Base-by-base conservation (phyloP, 2,329 filamentous ascomycete species). In the Lasiodiplodia sp. region DNA sequence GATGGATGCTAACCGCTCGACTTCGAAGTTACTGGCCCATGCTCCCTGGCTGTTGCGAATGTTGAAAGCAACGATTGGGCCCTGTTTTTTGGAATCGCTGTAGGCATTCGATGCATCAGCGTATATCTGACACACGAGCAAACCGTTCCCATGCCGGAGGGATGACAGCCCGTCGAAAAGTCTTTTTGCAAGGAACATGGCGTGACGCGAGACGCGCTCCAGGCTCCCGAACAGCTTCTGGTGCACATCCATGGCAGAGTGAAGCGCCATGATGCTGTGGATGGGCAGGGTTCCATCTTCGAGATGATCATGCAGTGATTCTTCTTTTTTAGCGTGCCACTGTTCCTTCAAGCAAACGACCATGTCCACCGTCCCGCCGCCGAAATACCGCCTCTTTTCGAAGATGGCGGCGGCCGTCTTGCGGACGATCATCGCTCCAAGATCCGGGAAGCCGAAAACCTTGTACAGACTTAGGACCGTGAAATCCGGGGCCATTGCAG, bases 381-480 rank as follows among this genome's bases (percentile, higher is more conserved):
- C 95, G 80, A 99, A 99, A 75, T 96, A 99, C 70, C 83, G 89
- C 69, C 93, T 88, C 52, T 84, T 83, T 38, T 86, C 82, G 57
- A 97, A 89, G 3, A 91, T 76, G 49, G 85, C 78, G 7, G 87
- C 88, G 14, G 92, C 87, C 38, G 87, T 85, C 73, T 92, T 94
- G 52, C 91, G 89, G 14, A 98, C 89, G 37, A 98, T 89, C 69
- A 99, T 81, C 1, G 90, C 94, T 1, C 95, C 95, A 2, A 98
- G 83, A 76, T 98, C 93, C 0, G 95, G 95, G 72, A 97, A 97
- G 1, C 96, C 95, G 78, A 98, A 98, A n/a, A 97, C 94, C 78
- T 98, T 99, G 82, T 97, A 96, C 71, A 98, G 89, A 78, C 94
- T 97, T 52, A 98, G 75, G 0, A 93, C 91, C 0, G 88, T 91